phyloP scores from a whole-genome alignment of 1,139 yeast genomes.

The Protomyces inouyei region DNA sequence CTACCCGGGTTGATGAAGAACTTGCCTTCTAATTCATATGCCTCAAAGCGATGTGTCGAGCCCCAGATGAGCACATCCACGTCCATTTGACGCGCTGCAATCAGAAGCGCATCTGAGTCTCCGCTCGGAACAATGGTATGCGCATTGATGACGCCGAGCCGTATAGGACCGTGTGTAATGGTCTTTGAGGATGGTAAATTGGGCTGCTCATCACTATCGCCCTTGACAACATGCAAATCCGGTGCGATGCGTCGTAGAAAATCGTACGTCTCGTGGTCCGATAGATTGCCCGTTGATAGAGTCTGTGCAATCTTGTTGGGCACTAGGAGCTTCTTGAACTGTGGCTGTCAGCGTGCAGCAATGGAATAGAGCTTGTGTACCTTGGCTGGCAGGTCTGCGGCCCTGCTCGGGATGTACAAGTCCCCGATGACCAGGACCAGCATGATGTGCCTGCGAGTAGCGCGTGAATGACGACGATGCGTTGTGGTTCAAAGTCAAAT shows the following conservation, averaged over 20 bases:
- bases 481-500: too few relatives aligned
- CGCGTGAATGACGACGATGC: background rate
- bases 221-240: conserved; percentile 70
- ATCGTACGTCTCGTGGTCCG: conserved; percentile 58
- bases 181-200: conserved; percentile 61
- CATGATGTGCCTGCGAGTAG: conserved; percentile 45
- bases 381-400: conserved; percentile 44
- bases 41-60: conserved; percentile 90
- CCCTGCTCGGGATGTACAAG: conserved; percentile 81
- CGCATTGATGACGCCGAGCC: conserved; percentile 82
- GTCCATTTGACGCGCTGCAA: conserved; percentile 83
- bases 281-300: conserved; percentile 76
- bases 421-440: conserved; percentile 87
- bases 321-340: conserved; percentile 67
- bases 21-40: conserved; percentile 85
- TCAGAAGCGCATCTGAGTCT: conserved; percentile 78
- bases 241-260: conserved; percentile 65
- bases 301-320: conserved; percentile 84
- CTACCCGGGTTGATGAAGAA: conserved; percentile 94
- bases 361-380: background rate
- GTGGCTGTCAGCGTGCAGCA: conserved; percentile 30
- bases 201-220: conserved; percentile 54
- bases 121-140: conserved; percentile 75
- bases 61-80: conserved; percentile 94
- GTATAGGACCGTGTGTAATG: conserved; percentile 62